phyloP scores from a whole-genome alignment of 768 basidiomycete species.

The Glaciozyma martinii region DNA sequence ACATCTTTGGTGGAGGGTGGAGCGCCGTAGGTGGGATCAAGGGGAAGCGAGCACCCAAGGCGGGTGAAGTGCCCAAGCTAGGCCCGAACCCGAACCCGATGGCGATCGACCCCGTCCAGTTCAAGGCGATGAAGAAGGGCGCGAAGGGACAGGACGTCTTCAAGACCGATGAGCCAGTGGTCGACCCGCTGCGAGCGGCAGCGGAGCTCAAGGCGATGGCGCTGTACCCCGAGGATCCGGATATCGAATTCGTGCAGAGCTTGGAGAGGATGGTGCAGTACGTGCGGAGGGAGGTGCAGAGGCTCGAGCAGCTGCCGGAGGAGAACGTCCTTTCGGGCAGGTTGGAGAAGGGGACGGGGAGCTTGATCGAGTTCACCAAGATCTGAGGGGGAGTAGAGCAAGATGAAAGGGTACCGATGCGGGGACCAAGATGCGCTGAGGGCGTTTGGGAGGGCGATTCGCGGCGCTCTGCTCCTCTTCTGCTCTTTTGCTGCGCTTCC shows the following conservation, averaged over 20 bases:
- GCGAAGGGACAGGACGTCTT: constrained; percentile 49
- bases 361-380: constrained; percentile 26
- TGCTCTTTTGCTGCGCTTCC: no score
- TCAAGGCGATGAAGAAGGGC: constrained; percentile 31
- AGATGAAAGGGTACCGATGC: no score
- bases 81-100: constrained; percentile 46
- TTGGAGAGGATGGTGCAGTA: constrained; percentile 64
- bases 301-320: constrained; percentile 56
- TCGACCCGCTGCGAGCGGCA: constrained; percentile 38
- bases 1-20: constrained; percentile 75
- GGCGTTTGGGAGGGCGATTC: no score
- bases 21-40: constrained; percentile 42
- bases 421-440: no score
- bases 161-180: constrained; percentile 26
- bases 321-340: constrained; percentile 37
- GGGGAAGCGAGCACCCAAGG: constrained; percentile 46
- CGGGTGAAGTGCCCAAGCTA: constrained; percentile 43
- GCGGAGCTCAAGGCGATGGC: constrained; percentile 16
- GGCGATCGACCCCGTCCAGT: constrained; percentile 29
- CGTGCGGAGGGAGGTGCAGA: constrained; percentile 58
- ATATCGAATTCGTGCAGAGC: constrained; percentile 50
- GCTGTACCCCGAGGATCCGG: constrained; percentile 30
- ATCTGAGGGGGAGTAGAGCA: not conserved
- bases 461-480: no score
- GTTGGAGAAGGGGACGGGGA: constrained; percentile 14